Conservation (phyloP, 2,329 filamentous ascomycete genomes). For the Didymellaceae sp. region DNA sequence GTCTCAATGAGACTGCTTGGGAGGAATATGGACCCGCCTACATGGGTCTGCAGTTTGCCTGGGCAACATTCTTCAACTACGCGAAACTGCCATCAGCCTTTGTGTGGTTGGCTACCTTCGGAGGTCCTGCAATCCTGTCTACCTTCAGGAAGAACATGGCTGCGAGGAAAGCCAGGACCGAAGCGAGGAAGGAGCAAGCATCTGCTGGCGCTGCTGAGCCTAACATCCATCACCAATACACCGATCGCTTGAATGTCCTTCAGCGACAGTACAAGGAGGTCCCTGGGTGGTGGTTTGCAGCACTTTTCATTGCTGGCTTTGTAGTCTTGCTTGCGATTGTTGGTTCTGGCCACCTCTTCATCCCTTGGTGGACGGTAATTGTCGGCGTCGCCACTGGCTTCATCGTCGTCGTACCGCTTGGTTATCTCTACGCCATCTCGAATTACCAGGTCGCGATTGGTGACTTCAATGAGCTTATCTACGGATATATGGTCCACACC, state of each 20-base stretch:
- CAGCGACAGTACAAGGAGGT: conserved; percentile 65
- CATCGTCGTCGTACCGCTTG: conserved; percentile 63
- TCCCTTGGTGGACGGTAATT: conserved; percentile 67
- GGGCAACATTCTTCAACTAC: conserved; percentile 67
- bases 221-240: conserved; percentile 61
- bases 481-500: conserved; percentile 65
- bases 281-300: conserved; percentile 64
- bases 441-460: conserved; percentile 63
- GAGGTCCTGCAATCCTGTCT: conserved; percentile 56
- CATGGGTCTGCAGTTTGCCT: conserved; percentile 64
- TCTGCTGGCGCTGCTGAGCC: conserved; percentile 3
- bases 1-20: conserved; percentile 58
- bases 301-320: conserved; percentile 59
- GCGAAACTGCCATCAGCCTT: conserved; percentile 65
- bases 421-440: conserved; percentile 66
- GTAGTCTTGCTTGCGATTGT: conserved; percentile 60
- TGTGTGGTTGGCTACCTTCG: conserved; percentile 65
- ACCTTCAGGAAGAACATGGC: conserved; percentile 51
- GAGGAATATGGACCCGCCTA: conserved; percentile 62
- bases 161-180: conserved; percentile 18
- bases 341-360: conserved; percentile 60
- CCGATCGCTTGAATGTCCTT: conserved; percentile 65
- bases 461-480: conserved; percentile 66
- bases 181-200: conserved; percentile 45
- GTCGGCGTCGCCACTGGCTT: conserved; percentile 63